Percentiles rank a stretch among this genome's conserved stretches.
Conservation (phyloP, 176 grass and related monocot genomes). For the Juncus inflexus region DNA sequence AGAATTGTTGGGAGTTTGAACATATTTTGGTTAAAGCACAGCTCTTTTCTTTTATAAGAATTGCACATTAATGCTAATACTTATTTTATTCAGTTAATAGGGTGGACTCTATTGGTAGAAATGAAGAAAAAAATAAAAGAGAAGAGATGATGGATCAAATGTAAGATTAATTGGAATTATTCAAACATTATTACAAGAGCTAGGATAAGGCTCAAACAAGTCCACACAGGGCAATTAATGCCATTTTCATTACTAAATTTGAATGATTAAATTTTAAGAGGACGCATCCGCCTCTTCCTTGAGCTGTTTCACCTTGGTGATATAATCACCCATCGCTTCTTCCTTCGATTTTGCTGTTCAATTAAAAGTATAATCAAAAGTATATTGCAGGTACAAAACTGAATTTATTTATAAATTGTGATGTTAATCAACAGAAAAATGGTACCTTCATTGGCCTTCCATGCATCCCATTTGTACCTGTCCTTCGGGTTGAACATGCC, state of each 20-base stretch:
- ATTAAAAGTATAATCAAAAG: not conserved
- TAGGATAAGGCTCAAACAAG: not conserved
- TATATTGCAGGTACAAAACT: not conserved
- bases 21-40: no score
- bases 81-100: no score
- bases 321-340: conserved; percentile 65
- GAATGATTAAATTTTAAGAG: conserved; percentile 14
- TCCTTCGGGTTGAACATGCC: conserved; percentile 62
- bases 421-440: not conserved
- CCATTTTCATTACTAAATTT: not conserved
- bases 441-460: conserved; percentile 72
- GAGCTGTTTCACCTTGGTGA: conserved; percentile 79
- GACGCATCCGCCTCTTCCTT: conserved; percentile 46
- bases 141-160: no score
- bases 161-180: not conserved
- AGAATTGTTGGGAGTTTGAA: no score
- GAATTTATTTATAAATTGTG: not conserved
- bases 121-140: no score
- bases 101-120: no score
- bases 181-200: conserved; percentile 8
- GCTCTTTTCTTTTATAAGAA: no score
- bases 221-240: not conserved
- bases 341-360: conserved; percentile 58
- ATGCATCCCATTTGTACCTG: conserved; percentile 78
- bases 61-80: no score